Percentiles rank a stretch among this genome's conserved stretches.
phyloP scores from a whole-genome alignment of 2,329 filamentous ascomycete species.

The Trichoderma koningii region DNA sequence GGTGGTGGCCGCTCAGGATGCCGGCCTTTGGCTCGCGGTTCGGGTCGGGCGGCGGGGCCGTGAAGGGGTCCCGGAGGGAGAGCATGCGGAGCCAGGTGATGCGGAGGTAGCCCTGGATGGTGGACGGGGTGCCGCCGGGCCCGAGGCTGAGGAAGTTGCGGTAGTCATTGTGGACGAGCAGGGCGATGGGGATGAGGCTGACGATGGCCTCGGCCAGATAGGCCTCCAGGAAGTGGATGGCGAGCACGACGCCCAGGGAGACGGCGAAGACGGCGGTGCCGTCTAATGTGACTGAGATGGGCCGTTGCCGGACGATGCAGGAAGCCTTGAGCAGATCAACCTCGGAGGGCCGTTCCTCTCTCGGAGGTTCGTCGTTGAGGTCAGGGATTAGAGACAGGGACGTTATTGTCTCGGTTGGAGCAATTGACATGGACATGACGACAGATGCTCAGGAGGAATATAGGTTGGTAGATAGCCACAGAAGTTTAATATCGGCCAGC shows the following conservation, averaged over 20 bases:
- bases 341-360: neutral
- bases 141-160: constrained; percentile 74
- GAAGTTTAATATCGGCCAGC: neutral
- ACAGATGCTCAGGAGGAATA: neutral
- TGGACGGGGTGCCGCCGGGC: constrained; percentile 77
- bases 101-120: constrained; percentile 69
- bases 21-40: constrained; percentile 57
- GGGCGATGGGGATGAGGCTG: constrained; percentile 49
- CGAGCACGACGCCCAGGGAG: constrained; percentile 50
- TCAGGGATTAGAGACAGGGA: constrained; percentile 31
- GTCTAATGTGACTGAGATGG: constrained; percentile 56
- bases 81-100: constrained; percentile 74
- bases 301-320: constrained; percentile 48
- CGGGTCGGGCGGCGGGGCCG: constrained; percentile 55
- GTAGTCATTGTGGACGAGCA: constrained; percentile 70
- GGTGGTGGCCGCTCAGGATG: constrained; percentile 53
- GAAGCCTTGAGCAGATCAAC: constrained; percentile 11
- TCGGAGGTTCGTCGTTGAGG: constrained; percentile 25
- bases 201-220: constrained; percentile 54
- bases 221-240: constrained; percentile 55
- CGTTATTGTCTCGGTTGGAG: constrained; percentile 35
- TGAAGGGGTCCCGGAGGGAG: constrained; percentile 69
- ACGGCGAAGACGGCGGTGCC: constrained; percentile 51
- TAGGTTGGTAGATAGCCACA: neutral
- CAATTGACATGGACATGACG: constrained; percentile 36